These are phyloP conservation scores for Xerocomus potaroensis DNA, from an alignment of 768 basidiomycete species.

Conservation along the genomic window DNA sequence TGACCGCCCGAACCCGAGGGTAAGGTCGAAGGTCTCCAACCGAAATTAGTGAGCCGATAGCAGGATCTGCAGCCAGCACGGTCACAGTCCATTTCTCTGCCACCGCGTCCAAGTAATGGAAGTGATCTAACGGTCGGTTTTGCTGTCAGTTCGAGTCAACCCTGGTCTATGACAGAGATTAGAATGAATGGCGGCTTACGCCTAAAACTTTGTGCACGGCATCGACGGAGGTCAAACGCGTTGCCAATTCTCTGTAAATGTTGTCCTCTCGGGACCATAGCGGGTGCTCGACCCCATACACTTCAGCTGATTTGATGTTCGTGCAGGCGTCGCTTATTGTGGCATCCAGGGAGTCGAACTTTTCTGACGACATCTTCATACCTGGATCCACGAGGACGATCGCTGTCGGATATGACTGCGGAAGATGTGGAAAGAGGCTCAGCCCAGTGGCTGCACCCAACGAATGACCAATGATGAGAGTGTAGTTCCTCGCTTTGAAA, in stretches of 20 bases:
- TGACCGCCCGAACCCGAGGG: conserved; percentile 6
- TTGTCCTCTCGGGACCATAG: conserved; percentile 13
- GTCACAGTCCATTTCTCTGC: conserved; percentile 14
- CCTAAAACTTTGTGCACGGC: background rate
- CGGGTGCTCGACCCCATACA: conserved; percentile 2
- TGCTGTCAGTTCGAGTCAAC: conserved; percentile 6
- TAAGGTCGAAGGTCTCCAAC: conserved; percentile 13
- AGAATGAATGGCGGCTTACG: background rate
- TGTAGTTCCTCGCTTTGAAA: conserved; percentile 4
- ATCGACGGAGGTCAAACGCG: conserved; percentile 9
- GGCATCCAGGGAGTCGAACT: background rate
- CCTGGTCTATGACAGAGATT: background rate
- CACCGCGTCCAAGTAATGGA: background rate
- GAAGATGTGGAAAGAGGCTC: conserved; percentile 9
- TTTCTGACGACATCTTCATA: background rate
- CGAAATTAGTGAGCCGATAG: background rate
- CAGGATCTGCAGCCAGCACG: conserved; percentile 19
- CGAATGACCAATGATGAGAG: conserved; percentile 21
- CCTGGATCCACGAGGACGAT: conserved; percentile 19
- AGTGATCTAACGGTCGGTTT: conserved; percentile 18
- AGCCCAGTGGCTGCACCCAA: conserved; percentile 5
- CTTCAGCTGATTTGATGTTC: background rate
- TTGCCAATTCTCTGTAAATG: conserved; percentile 7
- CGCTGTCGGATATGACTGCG: conserved; percentile 6
- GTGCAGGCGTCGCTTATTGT: background rate